These are phyloP conservation scores for Ogataea corticis DNA, from an alignment of 805 yeast species.

Conservation along the genomic window DNA sequence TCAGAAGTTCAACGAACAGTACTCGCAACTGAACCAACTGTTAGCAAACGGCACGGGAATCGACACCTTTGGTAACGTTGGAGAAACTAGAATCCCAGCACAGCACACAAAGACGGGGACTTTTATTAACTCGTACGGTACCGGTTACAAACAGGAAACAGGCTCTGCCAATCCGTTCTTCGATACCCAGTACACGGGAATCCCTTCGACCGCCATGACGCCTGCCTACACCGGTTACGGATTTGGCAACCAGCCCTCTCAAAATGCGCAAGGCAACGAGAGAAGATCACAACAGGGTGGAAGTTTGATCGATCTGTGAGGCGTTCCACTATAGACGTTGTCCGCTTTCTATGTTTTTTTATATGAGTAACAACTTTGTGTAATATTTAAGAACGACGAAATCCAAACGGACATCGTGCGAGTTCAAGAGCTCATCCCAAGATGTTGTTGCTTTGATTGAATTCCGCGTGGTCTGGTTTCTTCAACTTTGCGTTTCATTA, in stretches of 20 bases:
- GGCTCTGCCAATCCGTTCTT: conserved; percentile 60
- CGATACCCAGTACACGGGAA: conserved; percentile 71
- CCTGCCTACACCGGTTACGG: conserved; percentile 94
- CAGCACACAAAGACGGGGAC: conserved; percentile 83
- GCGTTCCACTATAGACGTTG: neutral
- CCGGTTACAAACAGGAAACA: conserved; percentile 63
- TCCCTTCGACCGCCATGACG: conserved; percentile 61
- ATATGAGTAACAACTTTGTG: neutral
- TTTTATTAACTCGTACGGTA: conserved; percentile 86
- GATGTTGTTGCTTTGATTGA: too few relatives aligned
- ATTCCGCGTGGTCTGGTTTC: too few relatives aligned
- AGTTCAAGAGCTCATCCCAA: too few relatives aligned
- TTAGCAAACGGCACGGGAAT: conserved; percentile 87
- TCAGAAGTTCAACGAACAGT: conserved; percentile 53
- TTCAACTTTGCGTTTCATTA: too few relatives aligned
- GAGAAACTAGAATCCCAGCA: conserved; percentile 83
- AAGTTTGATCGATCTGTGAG: conserved; percentile 35
- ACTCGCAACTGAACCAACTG: conserved; percentile 74
- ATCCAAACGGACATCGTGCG: too few relatives aligned
- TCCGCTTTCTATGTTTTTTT: neutral
- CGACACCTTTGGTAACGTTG: conserved; percentile 91
- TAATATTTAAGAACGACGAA: too few relatives aligned
- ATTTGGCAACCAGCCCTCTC: conserved; percentile 71
- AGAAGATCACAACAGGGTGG: conserved; percentile 19
- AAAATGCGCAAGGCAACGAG: conserved; percentile 30